These are phyloP conservation scores for Barnettozyma californica DNA, from an alignment of 805 yeast species.

Conservation along the genomic window DNA sequence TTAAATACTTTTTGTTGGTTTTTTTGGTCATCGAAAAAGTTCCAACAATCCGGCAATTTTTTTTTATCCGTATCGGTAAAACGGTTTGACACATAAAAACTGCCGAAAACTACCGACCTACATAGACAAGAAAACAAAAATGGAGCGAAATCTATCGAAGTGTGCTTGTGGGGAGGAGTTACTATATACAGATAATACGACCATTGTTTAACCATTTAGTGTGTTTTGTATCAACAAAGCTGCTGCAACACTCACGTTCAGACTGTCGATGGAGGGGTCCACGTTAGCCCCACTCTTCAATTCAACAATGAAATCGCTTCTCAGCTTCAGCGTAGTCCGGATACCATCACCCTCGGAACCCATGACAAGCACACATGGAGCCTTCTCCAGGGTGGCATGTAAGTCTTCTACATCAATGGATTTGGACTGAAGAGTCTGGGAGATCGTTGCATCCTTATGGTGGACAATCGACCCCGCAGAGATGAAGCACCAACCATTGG, in stretches of 20 bases:
- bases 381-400: slow-evolving; percentile 33
- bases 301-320: slow-evolving; percentile 45
- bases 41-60: slow-evolving; percentile 8
- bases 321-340: slow-evolving; percentile 54
- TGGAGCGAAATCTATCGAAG: too few relatives aligned
- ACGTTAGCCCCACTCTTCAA: slow-evolving; percentile 29
- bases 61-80: not conserved
- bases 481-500: slow-evolving; percentile 64
- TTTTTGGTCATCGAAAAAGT: slow-evolving; percentile 3
- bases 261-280: slow-evolving; percentile 55
- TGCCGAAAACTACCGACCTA: not conserved
- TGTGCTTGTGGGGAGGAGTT: too few relatives aligned
- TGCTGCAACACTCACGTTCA: slow-evolving; percentile 88
- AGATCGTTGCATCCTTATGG: slow-evolving; percentile 27
- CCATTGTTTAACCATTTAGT: slow-evolving; percentile 4
- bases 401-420: slow-evolving; percentile 39
- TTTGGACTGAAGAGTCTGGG: slow-evolving; percentile 28
- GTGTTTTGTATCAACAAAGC: slow-evolving; percentile 50
- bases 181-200: not conserved
- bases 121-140: too few relatives aligned
- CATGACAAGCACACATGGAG: slow-evolving; percentile 66
- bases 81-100: not conserved
- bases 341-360: slow-evolving; percentile 89
- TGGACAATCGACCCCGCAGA: slow-evolving; percentile 46
- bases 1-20: slow-evolving; percentile 3